Base-by-base conservation (phyloP, 2,329 filamentous ascomycete genomes). In the Colletotrichum endophyticum region DNA sequence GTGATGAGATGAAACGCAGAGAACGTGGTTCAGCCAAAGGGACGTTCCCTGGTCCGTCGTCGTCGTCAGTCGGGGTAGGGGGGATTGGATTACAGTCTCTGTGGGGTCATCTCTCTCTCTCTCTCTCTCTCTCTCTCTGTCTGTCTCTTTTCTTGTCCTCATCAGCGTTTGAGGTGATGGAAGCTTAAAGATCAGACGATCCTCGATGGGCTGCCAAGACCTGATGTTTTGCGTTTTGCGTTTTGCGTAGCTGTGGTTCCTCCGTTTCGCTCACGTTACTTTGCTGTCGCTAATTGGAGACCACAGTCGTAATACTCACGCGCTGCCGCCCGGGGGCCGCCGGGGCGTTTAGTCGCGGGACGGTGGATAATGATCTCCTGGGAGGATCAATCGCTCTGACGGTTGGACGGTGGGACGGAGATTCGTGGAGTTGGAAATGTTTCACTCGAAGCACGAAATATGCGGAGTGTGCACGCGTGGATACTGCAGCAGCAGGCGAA, bases 151-250 rank as follows among this genome's bases (percentile, higher is more conserved):
- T 32, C 39, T 75, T 56, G 25, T 44, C 44, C 36, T 70, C 74
- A 76, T 76, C 70, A 76, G 74, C 66, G 75, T 77, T 75, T 77
- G 75, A 75, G 66, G 63, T 61, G 67, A 75, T 77, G 53, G 75
- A 77, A 77, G 75, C 61, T 77, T 75, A 75, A 77, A 75, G 25
- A 63, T 77, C 62, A 67, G 75, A 77, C 34, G 72, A 75, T 71
- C 75, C 64, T 53, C 64, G 27, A 59, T 19, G 22, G 27, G 15
- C 6, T 69, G 73, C 70, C 73, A 76, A 73, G 64, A 63, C 53
- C 27, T 22, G 39, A 44, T 53, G 66, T 76, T 75, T 57, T 22
- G 44, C 56, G 44, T 76, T 75, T 57, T 22, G 44, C 56, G 44
- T 66, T 76, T 68, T 69, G 44, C 39, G 73, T n/a, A 22, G 22